A percentile compares a stretch with the other conserved stretches of the same genome.
phyloP scores from a whole-genome alignment of 352 stramenopile genomes.

The Globisporangium recalcitrans region DNA sequence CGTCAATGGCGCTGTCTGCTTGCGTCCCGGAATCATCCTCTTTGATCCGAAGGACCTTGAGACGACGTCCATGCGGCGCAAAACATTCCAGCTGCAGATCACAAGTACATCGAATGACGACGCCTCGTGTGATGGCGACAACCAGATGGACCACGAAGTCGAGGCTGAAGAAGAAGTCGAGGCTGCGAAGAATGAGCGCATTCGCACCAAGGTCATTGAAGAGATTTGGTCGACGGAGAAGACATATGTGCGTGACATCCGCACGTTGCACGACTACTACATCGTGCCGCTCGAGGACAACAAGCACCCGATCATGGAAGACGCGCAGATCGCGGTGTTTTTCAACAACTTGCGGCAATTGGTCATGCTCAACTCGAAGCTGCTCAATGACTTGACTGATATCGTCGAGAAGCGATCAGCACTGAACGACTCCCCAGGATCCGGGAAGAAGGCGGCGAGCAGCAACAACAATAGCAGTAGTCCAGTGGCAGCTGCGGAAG shows the following conservation, averaged over 20 bases:
- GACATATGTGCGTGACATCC: conserved; percentile 71
- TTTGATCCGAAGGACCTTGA: conserved; percentile 49
- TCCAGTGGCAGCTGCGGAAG: conserved; percentile 28
- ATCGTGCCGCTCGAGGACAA: conserved; percentile 77
- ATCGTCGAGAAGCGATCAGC: conserved; percentile 40
- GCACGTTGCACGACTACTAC: conserved; percentile 72
- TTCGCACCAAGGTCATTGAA: conserved; percentile 53
- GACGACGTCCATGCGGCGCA: background rate
- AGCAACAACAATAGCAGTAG: conserved; percentile 20
- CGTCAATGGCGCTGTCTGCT: conserved; percentile 5
- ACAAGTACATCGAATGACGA: conserved; percentile 9
- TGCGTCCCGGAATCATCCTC: conserved; percentile 34
- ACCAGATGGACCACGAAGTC: conserved; percentile 18
- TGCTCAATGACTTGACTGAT: conserved; percentile 62
- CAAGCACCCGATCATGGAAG: conserved; percentile 73
- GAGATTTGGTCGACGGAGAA: conserved; percentile 82
- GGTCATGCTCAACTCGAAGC: conserved; percentile 83
- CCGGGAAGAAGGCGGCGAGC: background rate
- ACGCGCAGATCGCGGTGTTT: conserved; percentile 83
- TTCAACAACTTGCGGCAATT: conserved; percentile 82
- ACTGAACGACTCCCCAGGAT: conserved; percentile 1
- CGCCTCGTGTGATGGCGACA: conserved; percentile 11
- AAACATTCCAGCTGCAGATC: conserved; percentile 13
- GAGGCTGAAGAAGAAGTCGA: conserved; percentile 10
- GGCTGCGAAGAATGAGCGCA: conserved; percentile 17